Conservation (phyloP, 306 rosid genomes). For the Vicia villosa region DNA sequence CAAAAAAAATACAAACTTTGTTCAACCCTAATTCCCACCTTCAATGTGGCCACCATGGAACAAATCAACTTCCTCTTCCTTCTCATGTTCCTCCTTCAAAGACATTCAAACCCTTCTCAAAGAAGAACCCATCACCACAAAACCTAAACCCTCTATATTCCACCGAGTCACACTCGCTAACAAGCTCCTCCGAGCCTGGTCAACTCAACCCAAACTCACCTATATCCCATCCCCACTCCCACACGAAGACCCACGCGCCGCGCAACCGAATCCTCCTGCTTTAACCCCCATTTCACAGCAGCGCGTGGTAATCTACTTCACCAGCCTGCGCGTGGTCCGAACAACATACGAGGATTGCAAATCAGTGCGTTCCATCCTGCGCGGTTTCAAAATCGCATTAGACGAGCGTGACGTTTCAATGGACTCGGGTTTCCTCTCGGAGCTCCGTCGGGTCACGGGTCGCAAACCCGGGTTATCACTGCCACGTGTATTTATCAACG, state of each 20-base stretch:
- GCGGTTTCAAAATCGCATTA: constrained; percentile 64
- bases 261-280: constrained; percentile 26
- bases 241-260: constrained; percentile 38
- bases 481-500: constrained; percentile 85
- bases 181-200: constrained; percentile 50
- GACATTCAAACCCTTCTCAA: constrained; percentile 72
- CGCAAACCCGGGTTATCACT: constrained; percentile 45
- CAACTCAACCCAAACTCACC: constrained; percentile 38
- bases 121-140: constrained; percentile 51
- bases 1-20: not conserved
- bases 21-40: constrained; percentile 34
- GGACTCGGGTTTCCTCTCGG: constrained; percentile 71
- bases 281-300: constrained; percentile 58
- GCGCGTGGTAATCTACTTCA: constrained; percentile 79
- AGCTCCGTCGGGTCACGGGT: constrained; percentile 65
- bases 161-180: constrained; percentile 82
- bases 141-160: constrained; percentile 58
- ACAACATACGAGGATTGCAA: constrained; percentile 79
- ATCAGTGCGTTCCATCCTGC: constrained; percentile 71
- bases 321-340: constrained; percentile 89
- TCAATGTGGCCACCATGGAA: constrained; percentile 91
- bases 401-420: constrained; percentile 93
- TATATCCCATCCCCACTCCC: constrained; percentile 12
- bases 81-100: constrained; percentile 86
- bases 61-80: constrained; percentile 67